These are phyloP conservation scores for Quercus mongolica DNA, from an alignment of 306 rosid genomes.

Conservation along the genomic window DNA sequence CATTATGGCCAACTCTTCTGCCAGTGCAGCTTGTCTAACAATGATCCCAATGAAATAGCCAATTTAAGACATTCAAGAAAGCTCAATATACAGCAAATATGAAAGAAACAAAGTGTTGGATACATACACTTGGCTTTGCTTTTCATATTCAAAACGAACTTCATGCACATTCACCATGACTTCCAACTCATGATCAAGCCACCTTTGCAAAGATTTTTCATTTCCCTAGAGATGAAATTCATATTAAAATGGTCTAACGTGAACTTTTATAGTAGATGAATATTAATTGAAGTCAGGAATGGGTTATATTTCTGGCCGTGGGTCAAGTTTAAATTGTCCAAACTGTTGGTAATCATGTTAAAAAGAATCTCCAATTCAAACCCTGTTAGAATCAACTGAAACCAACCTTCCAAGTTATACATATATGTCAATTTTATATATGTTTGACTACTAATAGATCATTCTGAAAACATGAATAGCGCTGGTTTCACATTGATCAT, in stretches of 20 bases:
- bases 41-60: slow-evolving; percentile 21
- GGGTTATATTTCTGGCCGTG: neutral
- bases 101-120: slow-evolving; percentile 5
- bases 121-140: slow-evolving; percentile 71
- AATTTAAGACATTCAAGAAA: neutral
- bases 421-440: neutral
- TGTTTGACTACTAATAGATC: neutral
- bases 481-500: slow-evolving; percentile 18
- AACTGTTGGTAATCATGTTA: neutral
- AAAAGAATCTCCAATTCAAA: slow-evolving; percentile 12
- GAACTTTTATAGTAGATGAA: neutral
- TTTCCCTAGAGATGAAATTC: slow-evolving; percentile 45
- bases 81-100: slow-evolving; percentile 4
- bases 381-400: slow-evolving; percentile 1
- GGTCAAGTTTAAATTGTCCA: neutral
- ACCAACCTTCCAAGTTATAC: slow-evolving; percentile 15
- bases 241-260: neutral
- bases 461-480: slow-evolving; percentile 2
- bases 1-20: slow-evolving; percentile 57
- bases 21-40: slow-evolving; percentile 57
- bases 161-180: slow-evolving; percentile 70
- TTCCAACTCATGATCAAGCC: slow-evolving; percentile 87
- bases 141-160: slow-evolving; percentile 68
- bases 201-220: slow-evolving; percentile 58
- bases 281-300: neutral